Conservation (phyloP, 495 filamentous ascomycete genomes). For the Hypomontagnella submonticulosa region DNA sequence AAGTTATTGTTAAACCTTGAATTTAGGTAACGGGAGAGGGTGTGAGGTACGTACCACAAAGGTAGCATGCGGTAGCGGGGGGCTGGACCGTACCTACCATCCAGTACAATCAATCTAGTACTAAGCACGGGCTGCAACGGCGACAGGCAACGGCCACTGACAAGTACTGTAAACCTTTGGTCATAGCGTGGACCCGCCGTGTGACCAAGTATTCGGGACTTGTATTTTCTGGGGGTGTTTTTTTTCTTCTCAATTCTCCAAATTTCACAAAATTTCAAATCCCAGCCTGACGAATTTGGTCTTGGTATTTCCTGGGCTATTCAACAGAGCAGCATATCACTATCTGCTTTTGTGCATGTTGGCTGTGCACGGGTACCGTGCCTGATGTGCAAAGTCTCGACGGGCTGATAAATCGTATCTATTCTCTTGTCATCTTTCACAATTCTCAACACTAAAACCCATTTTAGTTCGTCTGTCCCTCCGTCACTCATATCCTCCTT, state of each 20-base stretch:
- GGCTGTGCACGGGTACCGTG: constrained; percentile 33
- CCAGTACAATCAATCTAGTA: background rate
- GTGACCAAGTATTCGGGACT: constrained; percentile 43
- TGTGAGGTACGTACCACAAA: constrained; percentile 1
- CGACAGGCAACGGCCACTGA: background rate
- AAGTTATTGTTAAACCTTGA: background rate
- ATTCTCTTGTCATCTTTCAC: constrained; percentile 39
- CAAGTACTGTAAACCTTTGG: constrained; percentile 27
- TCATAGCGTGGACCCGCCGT: constrained; percentile 29
- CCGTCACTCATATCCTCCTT: constrained; percentile 4
- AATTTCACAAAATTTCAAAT: constrained; percentile 48
- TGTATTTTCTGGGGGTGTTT: constrained; percentile 36
- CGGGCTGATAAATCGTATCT: constrained; percentile 39
- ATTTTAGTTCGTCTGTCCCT: constrained; percentile 26
- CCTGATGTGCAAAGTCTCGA: constrained; percentile 24
- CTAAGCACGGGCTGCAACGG: background rate
- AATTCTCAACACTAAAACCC: constrained; percentile 26
- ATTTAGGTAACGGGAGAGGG: background rate
- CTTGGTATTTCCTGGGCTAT: constrained; percentile 16
- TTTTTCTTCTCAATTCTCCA: constrained; percentile 25
- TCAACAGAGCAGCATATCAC: constrained; percentile 39
- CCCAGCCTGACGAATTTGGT: constrained; percentile 48
- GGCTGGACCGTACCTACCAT: constrained; percentile 13
- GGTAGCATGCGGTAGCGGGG: constrained; percentile 17
- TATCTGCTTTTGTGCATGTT: constrained; percentile 49